phyloP scores from a whole-genome alignment of 768 basidiomycete genomes.

The Kwoniella bestiolae region DNA sequence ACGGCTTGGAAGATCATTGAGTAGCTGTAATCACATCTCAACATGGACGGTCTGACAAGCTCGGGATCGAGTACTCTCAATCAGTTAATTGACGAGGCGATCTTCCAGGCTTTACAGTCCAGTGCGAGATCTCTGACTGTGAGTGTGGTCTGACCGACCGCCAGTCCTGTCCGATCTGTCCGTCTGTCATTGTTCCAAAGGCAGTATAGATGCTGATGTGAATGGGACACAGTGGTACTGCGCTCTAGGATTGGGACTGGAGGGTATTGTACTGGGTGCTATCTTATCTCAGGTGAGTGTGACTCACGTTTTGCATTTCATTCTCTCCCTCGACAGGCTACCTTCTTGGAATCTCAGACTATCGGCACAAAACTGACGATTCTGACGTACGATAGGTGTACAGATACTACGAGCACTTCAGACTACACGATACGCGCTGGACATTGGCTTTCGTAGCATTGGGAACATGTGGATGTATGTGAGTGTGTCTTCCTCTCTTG shows the following conservation, averaged over 20 bases:
- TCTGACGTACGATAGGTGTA: conserved; percentile 8
- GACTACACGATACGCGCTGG: background rate
- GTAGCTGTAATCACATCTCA: background rate
- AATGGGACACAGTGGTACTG: conserved; percentile 5
- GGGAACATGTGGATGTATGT: conserved; percentile 7
- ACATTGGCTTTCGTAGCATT: conserved; percentile 11
- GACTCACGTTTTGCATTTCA: background rate
- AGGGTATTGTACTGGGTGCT: conserved; percentile 12
- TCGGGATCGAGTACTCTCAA: background rate
- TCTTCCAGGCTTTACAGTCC: conserved; percentile 9
- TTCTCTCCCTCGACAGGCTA: background rate
- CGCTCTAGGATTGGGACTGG: conserved; percentile 10
- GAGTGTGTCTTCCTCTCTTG: conserved; percentile 2
- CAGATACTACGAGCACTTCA: conserved; percentile 16
- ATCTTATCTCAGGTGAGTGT: conserved; percentile 16
- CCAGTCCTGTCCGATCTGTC: no score
- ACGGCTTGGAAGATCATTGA: no score
- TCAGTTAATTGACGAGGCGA: conserved; percentile 11
- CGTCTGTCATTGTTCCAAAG: no score
- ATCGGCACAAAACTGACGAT: no score
- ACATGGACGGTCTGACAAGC: background rate
- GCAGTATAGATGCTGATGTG: no score
- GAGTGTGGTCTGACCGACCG: no score
- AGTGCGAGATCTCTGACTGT: conserved; percentile 5
- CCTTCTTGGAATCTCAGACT: no score